Conservation (phyloP, 176 grass and related monocot species). For the Paspalum notatum region DNA sequence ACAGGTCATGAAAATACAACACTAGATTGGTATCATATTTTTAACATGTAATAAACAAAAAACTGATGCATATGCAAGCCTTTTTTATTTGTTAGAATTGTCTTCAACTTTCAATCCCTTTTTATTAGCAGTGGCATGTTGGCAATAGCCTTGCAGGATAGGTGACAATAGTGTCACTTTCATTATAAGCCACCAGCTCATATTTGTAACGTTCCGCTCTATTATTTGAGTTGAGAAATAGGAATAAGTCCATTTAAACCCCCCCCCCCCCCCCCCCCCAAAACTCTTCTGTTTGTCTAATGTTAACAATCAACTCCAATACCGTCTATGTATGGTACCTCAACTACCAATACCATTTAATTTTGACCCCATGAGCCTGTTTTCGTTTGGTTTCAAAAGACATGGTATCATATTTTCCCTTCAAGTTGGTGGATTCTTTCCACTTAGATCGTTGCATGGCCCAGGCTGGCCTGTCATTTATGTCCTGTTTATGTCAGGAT, state of each 20-base stretch:
- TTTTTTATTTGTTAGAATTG: background rate
- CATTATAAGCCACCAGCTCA: background rate
- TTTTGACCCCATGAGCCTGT: too few species aligned
- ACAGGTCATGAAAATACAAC: background rate
- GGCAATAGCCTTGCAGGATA: background rate
- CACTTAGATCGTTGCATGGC: too few species aligned
- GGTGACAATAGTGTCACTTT: background rate
- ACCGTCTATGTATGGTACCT: too few species aligned
- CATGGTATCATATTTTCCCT: too few species aligned
- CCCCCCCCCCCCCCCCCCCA: too few species aligned
- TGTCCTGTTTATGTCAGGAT: background rate
- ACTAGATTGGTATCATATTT: conserved; percentile 9
- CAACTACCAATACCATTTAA: too few species aligned
- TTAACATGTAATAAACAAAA: background rate
- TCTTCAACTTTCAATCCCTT: background rate
- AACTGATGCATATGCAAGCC: background rate
- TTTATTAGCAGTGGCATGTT: background rate
- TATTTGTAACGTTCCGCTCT: conserved; percentile 1
- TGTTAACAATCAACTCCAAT: too few species aligned
- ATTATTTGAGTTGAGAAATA: background rate
- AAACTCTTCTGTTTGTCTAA: too few species aligned
- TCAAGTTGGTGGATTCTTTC: too few species aligned
- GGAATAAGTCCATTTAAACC: too few species aligned
- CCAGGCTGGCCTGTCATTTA: too few species aligned
- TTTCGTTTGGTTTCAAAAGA: too few species aligned